A percentile compares a stretch with the other conserved stretches of the same genome.
phyloP scores from a whole-genome alignment of 129 eudicot species.

The Lonicera japonica region DNA sequence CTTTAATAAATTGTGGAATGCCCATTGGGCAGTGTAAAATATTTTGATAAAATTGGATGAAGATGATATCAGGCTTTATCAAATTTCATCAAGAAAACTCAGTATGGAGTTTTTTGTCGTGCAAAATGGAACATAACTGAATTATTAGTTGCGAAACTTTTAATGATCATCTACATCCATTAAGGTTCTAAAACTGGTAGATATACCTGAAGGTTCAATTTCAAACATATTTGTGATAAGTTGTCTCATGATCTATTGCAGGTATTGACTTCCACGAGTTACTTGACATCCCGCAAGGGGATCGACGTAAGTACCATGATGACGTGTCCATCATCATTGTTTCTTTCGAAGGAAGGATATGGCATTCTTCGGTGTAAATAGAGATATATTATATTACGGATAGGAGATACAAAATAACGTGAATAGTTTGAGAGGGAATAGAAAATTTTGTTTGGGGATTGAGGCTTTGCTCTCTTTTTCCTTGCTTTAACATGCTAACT shows the following conservation, averaged over 20 bases:
- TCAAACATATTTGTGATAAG: neutral
- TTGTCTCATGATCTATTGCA: conserved; percentile 13
- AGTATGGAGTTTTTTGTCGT: too few relatives aligned
- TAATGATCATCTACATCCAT: neutral
- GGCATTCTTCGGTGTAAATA: conserved; percentile 68
- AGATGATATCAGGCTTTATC: too few relatives aligned
- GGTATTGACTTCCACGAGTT: conserved; percentile 75
- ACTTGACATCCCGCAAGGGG: conserved; percentile 84
- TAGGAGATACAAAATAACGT: neutral
- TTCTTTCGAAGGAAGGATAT: conserved; percentile 75
- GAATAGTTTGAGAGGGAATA: neutral
- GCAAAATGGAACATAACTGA: too few relatives aligned
- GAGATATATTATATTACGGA: too few relatives aligned
- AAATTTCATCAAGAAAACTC: too few relatives aligned
- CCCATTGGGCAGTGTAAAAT: neutral
- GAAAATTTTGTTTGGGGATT: neutral
- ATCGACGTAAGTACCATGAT: conserved; percentile 76
- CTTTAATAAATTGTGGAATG: neutral
- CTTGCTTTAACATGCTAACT: neutral
- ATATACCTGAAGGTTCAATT: neutral
- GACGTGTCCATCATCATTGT: conserved; percentile 71
- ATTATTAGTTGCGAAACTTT: too few relatives aligned
- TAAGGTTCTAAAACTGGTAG: neutral
- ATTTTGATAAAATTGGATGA: neutral
- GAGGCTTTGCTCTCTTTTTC: too few relatives aligned